Base-by-base conservation (phyloP, 1,139 yeast species). In the Pneumocystis murina region DNA sequence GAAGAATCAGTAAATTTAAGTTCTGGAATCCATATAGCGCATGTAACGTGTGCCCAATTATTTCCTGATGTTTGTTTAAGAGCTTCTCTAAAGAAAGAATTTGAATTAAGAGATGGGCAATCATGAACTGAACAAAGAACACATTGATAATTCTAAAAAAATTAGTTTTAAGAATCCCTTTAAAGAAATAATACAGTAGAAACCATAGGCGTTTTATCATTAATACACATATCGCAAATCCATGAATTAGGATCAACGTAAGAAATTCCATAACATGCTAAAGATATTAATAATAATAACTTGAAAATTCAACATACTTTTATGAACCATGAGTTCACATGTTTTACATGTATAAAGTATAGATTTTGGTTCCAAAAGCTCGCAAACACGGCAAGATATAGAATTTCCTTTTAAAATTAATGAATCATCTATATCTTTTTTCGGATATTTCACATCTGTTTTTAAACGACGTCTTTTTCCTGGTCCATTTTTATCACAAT, bases 161-260 rank as follows among this genome's bases (percentile, higher is more conserved):
- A 17, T 48, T 38, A n/a, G n/a, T 41, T n/a, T 60, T 59, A 5
- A 39, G 17, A 40, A 16, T 33, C 14, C 36, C 20, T 39, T 38
- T 7, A 57, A 6, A 12, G 17, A 60, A 30, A 12, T 20, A 78
- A 35, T 62, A 67, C 76, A 0, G 85, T 80, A 16, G 85, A 80
- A 41, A 79, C 77, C 7, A 79, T 70, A 0, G 94, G 92, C 65
- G 82, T 80, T 63, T 83, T 72, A 63, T 84, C 86, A 70, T 90
- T 90, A 2, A 83, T 76, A 71, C 97, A 91, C 1, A 85, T 79
- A 70, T 89, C 96, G 75, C 97, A 91, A 41, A 80, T 74, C 97
- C 97, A 91, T 62, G 78, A 80, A 59, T 73, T 60, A 35, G 59
- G 55, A 14, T 40, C 43, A 12, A 63, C 43, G 8, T 66, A 39